Base-by-base conservation (phyloP, 768 basidiomycete species). In the Termitomyces sp. region DNA sequence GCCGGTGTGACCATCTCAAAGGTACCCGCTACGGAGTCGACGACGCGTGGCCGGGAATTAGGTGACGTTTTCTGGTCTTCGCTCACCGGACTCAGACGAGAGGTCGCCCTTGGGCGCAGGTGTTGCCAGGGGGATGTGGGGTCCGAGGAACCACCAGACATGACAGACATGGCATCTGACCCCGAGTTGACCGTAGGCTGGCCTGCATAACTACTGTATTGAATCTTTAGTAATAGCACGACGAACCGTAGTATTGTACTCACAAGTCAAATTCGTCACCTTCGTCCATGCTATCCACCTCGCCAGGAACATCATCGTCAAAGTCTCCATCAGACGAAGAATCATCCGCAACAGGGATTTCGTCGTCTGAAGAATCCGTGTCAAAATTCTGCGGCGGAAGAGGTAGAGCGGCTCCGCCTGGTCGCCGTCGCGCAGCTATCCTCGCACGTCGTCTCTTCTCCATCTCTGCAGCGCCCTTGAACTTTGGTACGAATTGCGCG, bases 401-500 rank as follows among this genome's bases (percentile, higher is more conserved):
- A 4, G 73, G 70, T n/a, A 72, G 74, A 38, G 70, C 67, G 3
- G 76, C 68, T 2, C 72, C 74, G 20, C 69, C 73, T 11, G 77
- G 77, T n/a, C 70, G 81, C 61, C 81, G 74, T 13, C 89, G 83
- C 5, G 88, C 87, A 44, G 83, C 84, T 78, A 94, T 84, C 13
- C 92, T 81, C 44, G 81, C 72, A 58, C 81, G 80, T 28, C 92
- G 75, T 16, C 91, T 78, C 4, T 81, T 84, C 64, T 92, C 92
- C 91, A 93, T 93, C 71, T 94, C 91, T n/a, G 85, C 91, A 0
- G 89, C 88, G 8, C 90, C 87, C 65, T 86, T 90, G 76, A 94
- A 93, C 55, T 84, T 88, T 18, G 92, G 92, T 28, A 90, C 78
- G 66, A 92, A 92, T 57, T 81, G 84, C 6, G 81, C 74, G 13